A percentile compares a stretch with the other conserved stretches of the same genome.
Conservation (phyloP, 2,329 filamentous ascomycete species). For the Emergomyces orientalis region DNA sequence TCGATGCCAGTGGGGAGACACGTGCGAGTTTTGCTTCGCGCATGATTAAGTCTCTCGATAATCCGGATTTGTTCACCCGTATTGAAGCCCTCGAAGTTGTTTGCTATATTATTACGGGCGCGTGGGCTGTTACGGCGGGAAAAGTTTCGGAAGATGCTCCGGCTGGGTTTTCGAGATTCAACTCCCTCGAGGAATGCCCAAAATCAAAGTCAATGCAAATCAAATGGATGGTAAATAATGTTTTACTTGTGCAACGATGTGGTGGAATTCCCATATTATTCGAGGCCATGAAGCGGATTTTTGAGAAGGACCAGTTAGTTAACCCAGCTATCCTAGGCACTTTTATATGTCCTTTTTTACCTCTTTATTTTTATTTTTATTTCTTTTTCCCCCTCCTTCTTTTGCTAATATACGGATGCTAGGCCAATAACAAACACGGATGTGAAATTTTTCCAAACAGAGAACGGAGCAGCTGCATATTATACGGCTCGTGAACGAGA, state of each 20-base stretch:
- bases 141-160: conserved; percentile 25
- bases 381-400: not conserved
- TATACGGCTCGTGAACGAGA: conserved; percentile 32
- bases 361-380: not conserved
- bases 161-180: conserved; percentile 19
- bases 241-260: conserved; percentile 30
- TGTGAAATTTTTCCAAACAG: conserved; percentile 21
- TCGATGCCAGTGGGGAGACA: conserved; percentile 49
- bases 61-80: conserved; percentile 33
- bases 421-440: conserved; percentile 5
- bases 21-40: conserved; percentile 34
- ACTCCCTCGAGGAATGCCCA: conserved; percentile 30
- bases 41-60: conserved; percentile 30
- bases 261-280: conserved; percentile 30
- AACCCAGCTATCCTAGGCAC: not conserved
- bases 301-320: conserved; percentile 29
- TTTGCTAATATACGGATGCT: not conserved
- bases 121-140: conserved; percentile 61
- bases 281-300: conserved; percentile 30
- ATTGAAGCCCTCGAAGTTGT: conserved; percentile 39
- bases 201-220: conserved; percentile 42
- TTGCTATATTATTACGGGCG: conserved; percentile 52
- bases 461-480: conserved; percentile 26
- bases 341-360: not conserved
- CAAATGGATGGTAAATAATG: conserved; percentile 38